Percentiles rank a stretch among this genome's conserved stretches.
Conservation (phyloP, 1,284 basidiomycete genomes). For the Tilletiaria anomala region DNA sequence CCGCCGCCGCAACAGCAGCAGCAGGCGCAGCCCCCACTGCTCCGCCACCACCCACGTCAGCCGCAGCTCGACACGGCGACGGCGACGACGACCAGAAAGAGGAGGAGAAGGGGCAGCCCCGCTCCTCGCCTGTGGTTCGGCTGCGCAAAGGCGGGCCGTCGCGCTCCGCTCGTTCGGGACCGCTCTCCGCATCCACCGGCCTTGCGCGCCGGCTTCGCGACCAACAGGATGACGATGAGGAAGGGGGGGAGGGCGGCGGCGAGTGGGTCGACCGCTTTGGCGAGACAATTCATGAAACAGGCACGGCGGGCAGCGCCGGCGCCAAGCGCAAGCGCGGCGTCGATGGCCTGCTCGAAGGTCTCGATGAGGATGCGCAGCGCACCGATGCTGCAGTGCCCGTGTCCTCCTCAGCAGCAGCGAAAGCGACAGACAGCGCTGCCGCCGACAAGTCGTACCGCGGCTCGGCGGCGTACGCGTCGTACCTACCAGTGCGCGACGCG, state of each 20-base stretch:
- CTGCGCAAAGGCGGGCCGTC: background rate
- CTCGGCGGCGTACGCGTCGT: slow-evolving; percentile 62
- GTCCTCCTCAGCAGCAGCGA: slow-evolving; percentile 4
- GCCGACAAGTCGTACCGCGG: slow-evolving; percentile 84
- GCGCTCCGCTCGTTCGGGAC: background rate
- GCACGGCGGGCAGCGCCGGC: slow-evolving; percentile 12
- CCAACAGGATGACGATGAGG: background rate
- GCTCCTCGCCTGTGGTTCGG: background rate
- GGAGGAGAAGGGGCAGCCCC: background rate
- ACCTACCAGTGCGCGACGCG: slow-evolving; percentile 57
- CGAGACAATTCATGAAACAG: slow-evolving; percentile 45
- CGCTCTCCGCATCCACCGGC: background rate
- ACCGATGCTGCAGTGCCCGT: background rate
- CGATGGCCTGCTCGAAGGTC: slow-evolving; percentile 18
- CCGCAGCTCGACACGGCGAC: too few relatives aligned
- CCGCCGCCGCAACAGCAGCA: background rate
- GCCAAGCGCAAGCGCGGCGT: background rate
- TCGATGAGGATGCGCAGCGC: slow-evolving; percentile 28
- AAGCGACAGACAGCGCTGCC: slow-evolving; percentile 16
- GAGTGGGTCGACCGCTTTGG: slow-evolving; percentile 48
- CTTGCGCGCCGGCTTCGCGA: background rate
- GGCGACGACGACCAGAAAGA: too few relatives aligned
- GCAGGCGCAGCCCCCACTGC: background rate
- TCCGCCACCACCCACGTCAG: background rate
- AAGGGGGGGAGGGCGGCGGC: slow-evolving; percentile 42